Base-by-base conservation (phyloP, 495 filamentous ascomycete genomes). In the Cercophora sp. region DNA sequence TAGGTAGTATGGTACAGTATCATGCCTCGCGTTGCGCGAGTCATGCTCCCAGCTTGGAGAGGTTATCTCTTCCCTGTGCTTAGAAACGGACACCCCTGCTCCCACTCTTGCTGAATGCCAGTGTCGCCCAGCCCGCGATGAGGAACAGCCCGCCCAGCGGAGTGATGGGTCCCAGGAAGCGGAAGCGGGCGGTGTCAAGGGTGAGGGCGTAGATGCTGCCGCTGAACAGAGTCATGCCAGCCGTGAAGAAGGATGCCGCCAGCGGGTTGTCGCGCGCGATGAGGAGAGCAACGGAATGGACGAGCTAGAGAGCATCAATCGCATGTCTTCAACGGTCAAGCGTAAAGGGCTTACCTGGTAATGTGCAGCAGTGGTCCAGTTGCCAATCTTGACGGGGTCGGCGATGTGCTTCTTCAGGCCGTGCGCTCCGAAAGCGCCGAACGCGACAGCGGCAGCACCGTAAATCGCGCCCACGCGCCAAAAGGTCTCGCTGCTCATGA, bases 401-500 rank as follows among this genome's bases (percentile, higher is more conserved):
- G 72, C 49, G 59, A 83, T 77, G 47, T 63, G 61, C 42, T 72
- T 74, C 64, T 82, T 84, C 20, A 85, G 70, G 13, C 81, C 81
- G 61, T 85, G 82, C 27, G 82, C 81, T 15, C 82, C 82, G 61
- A 84, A 85, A 1, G 82, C 82, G 15, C 81, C 82, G 42, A 84
- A 60, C n/a, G 64, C 69, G 52, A 85, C 81, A 60, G 74, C 70
- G 6, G 74, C 62, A 16, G 81, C 82, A 65, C 81, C 81, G 62
- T 74, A 82, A 40, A 84, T 48, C 65, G 78, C 82, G 48, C 76
- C 81, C 51, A 82, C 62, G 13, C 73, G 79, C 76, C 77, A 84
- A 70, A 80, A 80, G 16, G 69, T 39, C 18, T 51, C 25, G 55
- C 39, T 58, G 62, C 55, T 62, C 58, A 63, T 66, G n/a, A n/a